Conservation (phyloP, 2,329 filamentous ascomycete genomes). For the Ceratocystis cacaofunesta region DNA sequence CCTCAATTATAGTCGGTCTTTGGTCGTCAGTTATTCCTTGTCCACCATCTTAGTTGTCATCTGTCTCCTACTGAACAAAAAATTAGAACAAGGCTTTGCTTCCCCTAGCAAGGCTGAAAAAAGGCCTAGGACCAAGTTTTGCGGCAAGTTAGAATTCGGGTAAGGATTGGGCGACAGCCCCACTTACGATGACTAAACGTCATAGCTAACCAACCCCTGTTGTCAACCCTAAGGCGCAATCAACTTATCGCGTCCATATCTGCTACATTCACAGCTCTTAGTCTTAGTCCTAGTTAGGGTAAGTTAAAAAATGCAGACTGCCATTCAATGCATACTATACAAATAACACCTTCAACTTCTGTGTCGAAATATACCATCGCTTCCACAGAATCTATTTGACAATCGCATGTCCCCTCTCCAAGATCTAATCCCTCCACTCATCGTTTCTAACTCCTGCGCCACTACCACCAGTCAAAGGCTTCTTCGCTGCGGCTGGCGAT, state of each 20-base stretch:
- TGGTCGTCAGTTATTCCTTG: too few relatives aligned
- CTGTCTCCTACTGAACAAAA: neutral
- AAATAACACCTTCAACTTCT: neutral
- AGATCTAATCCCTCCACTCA: slow-evolving; percentile 30
- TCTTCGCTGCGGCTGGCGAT: slow-evolving; percentile 5
- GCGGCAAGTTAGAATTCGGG: neutral
- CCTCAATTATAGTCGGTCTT: too few relatives aligned
- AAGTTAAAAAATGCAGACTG: neutral
- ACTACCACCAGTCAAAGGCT: slow-evolving; percentile 20
- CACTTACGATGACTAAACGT: slow-evolving; percentile 10
- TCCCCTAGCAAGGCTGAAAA: neutral
- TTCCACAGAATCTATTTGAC: neutral
- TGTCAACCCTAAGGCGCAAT: neutral
- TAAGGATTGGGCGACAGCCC: slow-evolving; percentile 5
- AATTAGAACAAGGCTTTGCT: neutral
- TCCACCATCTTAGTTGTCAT: too few relatives aligned
- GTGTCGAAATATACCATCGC: neutral
- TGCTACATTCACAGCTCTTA: neutral
- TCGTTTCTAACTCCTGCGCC: slow-evolving; percentile 28
- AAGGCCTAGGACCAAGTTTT: neutral
- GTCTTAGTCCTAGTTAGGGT: too few relatives aligned
- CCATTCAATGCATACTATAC: slow-evolving; percentile 1
- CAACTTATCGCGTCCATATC: neutral
- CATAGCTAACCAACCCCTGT: neutral
- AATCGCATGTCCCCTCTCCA: neutral